Evolutionary conservation across 192 early-diverging fungal species (phyloP), one percentile per base, ranked within the genome.

Genomic region (Paraglomus occultum): DNA sequence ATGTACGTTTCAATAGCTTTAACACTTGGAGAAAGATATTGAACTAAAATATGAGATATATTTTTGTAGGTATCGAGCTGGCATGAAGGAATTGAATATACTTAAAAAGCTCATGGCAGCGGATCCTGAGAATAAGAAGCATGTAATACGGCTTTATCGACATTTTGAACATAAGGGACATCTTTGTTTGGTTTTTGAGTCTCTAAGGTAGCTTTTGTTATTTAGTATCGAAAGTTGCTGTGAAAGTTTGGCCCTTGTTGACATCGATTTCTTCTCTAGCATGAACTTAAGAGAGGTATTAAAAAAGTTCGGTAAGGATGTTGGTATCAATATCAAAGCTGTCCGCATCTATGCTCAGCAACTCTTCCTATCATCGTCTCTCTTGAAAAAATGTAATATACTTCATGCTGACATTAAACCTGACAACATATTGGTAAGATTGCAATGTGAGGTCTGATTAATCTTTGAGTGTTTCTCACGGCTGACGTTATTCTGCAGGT

Each of bases 351-450:
- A 97, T 76, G 92, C 92, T 8, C 89, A 91, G 47, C 97, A 99
- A 52, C 80, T 99, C 58, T 90, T 99, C 58, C 74, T 92, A 57
- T 82, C 94, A 6, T 82, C 98, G 53, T 90, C 92, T 43, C 77
- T 94, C 10, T 79, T 99, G 18, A 87, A 88, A 64, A 89, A 89
- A 72, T 89, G 89, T 76, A 87, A 87, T 22, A 81, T 99, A 14
- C 70, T 98, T 8, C 97, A 99, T 72, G 93, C 95, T 51, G 97
- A 99, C 75, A 93, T 99, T 79, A 99, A 99, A 74, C 97, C 97
- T 0, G 97, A 99, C 72, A 99, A 99, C 77, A 92, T 97, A 71
- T 82, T 99, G 63, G 95, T 95, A 59, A 48, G 53, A 46, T 38
- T n/a, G n/a, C n/a, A n/a, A n/a, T n/a, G 31, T 31, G 31, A 31